Evolutionary conservation across 257 asterid species (phyloP).

Genomic region (Ocimum tenuiflorum): DNA sequence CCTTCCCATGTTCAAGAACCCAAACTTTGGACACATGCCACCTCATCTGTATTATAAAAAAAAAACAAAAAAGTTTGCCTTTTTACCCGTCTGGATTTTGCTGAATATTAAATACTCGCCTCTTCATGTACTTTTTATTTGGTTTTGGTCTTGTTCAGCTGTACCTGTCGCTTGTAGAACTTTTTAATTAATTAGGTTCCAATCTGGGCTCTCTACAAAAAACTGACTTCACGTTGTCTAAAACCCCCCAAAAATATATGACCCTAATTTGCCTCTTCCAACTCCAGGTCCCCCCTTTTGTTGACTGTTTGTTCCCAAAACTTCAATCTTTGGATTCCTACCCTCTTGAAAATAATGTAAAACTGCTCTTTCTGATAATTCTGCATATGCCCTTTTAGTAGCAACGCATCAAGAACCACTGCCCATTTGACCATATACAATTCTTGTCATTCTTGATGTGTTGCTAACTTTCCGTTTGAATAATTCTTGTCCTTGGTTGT

Average conservation of each 20-base stretch:
- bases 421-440: too few species aligned
- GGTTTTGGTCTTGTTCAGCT: slow-evolving; percentile 30
- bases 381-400: slow-evolving; percentile 11
- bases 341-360: too few species aligned
- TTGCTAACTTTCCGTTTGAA: too few species aligned
- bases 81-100: slow-evolving; percentile 36
- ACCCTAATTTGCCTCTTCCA: slow-evolving; percentile 13
- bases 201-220: slow-evolving; percentile 24
- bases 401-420: background rate
- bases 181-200: slow-evolving; percentile 15
- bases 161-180: slow-evolving; percentile 20
- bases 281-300: slow-evolving; percentile 2
- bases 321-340: slow-evolving; percentile 15
- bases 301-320: slow-evolving; percentile 11
- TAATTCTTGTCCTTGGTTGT: background rate
- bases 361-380: too few species aligned
- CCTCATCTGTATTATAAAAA: slow-evolving; percentile 23
- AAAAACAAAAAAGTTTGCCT: slow-evolving; percentile 23
- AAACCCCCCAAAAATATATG: slow-evolving; percentile 4
- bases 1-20: slow-evolving; percentile 36
- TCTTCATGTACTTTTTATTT: slow-evolving; percentile 27
- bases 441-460: too few species aligned
- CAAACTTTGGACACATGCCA: slow-evolving; percentile 29
- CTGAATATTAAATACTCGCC: slow-evolving; percentile 36
- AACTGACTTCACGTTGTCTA: too few species aligned